These are phyloP conservation scores for Chrysopogon serrulatus DNA, from an alignment of 176 grass and related monocot species.

Conservation along the genomic window DNA sequence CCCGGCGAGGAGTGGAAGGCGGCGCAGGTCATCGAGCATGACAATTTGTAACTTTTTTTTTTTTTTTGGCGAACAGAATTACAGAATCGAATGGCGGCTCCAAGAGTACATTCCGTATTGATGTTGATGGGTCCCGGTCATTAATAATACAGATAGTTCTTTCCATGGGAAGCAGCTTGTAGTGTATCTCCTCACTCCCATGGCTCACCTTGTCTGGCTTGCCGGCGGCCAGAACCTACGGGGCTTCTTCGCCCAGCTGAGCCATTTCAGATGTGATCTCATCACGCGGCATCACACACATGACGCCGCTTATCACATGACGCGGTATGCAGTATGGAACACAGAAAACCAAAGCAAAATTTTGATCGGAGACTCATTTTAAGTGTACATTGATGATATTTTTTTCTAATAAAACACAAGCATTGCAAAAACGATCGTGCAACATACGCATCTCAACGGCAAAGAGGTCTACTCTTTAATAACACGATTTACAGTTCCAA, in stretches of 20 bases:
- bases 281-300: too few species aligned
- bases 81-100: neutral
- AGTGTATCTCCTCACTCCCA: neutral
- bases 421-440: neutral
- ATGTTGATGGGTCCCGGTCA: neutral
- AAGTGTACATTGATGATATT: neutral
- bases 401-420: neutral
- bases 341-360: neutral
- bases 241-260: neutral
- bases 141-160: neutral
- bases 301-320: neutral
- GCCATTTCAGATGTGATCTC: too few species aligned
- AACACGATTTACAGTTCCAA: conserved; percentile 1
- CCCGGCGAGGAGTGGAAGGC: conserved; percentile 79
- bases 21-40: conserved; percentile 93
- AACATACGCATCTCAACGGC: too few species aligned
- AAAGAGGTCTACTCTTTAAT: neutral
- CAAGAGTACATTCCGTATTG: neutral
- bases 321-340: neutral
- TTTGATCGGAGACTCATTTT: neutral
- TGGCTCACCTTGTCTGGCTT: neutral
- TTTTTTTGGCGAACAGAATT: neutral
- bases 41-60: conserved; percentile 62
- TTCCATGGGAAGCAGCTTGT: neutral
- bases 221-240: neutral